phyloP scores from a whole-genome alignment of 441 rosid genomes.

The Gossypium davidsonii region DNA sequence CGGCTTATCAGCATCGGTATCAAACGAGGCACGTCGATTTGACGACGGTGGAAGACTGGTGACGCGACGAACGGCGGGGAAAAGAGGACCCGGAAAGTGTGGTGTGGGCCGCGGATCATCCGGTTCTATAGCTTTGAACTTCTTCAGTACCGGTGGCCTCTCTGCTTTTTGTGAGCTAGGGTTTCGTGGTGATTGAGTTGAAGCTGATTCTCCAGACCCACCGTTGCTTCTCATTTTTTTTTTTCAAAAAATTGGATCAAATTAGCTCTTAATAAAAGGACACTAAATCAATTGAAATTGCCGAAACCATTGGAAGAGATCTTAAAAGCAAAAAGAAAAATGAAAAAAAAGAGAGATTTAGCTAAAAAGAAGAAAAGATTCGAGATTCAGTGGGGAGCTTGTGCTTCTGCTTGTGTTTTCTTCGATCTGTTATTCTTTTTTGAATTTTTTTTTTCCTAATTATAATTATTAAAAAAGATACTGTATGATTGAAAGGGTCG shows the following conservation, averaged over 20 bases:
- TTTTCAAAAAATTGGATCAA: background rate
- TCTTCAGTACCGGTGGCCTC: conserved; percentile 50
- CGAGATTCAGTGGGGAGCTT: background rate
- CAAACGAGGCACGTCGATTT: conserved; percentile 29
- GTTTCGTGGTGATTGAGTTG: background rate
- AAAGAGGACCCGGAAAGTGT: conserved; percentile 53
- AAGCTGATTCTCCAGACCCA: conserved; percentile 1
- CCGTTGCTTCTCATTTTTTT: background rate
- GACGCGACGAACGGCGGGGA: conserved; percentile 48
- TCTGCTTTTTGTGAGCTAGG: conserved; percentile 32
- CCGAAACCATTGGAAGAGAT: conserved; percentile 4
- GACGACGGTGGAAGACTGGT: conserved; percentile 24
- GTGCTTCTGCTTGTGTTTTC: background rate
- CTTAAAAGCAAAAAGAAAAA: background rate
- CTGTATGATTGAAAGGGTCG: background rate
- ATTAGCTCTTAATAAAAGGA: background rate
- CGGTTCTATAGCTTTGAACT: conserved; percentile 35
- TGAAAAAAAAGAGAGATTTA: too few species aligned
- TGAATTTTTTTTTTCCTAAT: background rate
- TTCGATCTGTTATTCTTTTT: background rate
- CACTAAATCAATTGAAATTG: background rate
- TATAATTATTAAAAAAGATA: background rate
- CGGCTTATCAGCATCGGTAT: conserved; percentile 17
- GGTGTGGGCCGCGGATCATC: conserved; percentile 32
- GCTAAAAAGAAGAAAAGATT: too few species aligned